These are phyloP conservation scores for Russula abietina DNA, from an alignment of 768 basidiomycete species.

Conservation along the genomic window DNA sequence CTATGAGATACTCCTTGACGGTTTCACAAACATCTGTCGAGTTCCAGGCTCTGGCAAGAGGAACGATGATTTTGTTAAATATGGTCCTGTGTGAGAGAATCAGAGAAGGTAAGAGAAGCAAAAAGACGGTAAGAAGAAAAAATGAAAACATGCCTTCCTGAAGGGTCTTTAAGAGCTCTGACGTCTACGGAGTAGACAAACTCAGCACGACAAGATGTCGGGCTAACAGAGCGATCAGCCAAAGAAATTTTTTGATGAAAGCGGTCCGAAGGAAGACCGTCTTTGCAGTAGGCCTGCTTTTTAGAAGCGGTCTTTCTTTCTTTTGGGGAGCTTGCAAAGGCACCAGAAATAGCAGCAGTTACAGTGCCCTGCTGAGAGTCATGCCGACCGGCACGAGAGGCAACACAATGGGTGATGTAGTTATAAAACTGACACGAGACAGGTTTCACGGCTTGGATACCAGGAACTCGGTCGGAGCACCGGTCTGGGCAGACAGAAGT, in stretches of 20 bases:
- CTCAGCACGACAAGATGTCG: background rate
- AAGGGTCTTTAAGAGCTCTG: background rate
- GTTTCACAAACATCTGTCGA: no score
- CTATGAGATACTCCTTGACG: no score
- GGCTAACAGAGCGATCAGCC: background rate
- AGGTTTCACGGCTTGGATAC: background rate
- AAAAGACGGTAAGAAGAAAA: no score
- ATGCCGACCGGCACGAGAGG: background rate
- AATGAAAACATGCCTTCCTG: background rate
- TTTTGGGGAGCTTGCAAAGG: background rate
- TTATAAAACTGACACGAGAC: background rate
- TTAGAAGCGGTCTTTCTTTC: no score
- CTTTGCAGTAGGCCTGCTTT: no score
- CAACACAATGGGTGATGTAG: background rate
- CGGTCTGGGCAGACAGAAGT: no score
- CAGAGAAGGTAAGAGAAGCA: no score
- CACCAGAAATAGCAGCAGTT: background rate
- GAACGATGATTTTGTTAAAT: no score
- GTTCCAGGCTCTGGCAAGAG: no score
- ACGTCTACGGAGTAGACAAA: background rate
- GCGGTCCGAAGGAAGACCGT: background rate
- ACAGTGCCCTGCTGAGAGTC: background rate
- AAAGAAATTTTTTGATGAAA: background rate
- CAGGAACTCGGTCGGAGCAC: no score
- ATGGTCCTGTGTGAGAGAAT: no score